Evolutionary conservation across 164 flowering plant species (phyloP).

Genomic region (Litsea cubeba): DNA sequence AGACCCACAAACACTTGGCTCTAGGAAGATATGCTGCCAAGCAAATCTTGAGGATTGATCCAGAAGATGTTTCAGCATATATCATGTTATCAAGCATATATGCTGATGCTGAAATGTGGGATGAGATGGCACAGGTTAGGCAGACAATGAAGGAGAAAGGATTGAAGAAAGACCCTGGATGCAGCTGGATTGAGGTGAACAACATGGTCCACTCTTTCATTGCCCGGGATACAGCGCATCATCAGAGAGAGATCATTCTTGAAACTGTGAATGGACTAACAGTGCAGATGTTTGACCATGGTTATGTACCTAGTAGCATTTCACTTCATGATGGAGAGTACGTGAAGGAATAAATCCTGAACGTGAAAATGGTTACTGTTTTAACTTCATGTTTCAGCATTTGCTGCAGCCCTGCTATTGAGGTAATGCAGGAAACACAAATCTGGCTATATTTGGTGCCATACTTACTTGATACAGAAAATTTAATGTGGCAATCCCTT

Average conservation of each 20-base stretch:
- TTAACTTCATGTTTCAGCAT: too few species aligned
- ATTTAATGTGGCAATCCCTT: too few species aligned
- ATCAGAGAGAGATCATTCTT: constrained; percentile 11
- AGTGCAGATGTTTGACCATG: constrained; percentile 27
- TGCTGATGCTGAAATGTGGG: constrained; percentile 41
- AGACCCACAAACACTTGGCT: constrained; percentile 23
- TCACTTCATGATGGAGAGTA: constrained; percentile 5
- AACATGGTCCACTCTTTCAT: constrained; percentile 23
- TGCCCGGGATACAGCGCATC: constrained; percentile 14
- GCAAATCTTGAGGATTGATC: constrained; percentile 30
- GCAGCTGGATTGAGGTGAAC: constrained; percentile 43
- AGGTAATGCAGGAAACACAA: too few species aligned
- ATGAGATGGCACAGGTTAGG: constrained; percentile 29
- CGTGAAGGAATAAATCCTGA: background rate
- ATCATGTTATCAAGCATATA: constrained; percentile 38
- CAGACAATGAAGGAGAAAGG: constrained; percentile 29
- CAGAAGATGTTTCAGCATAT: constrained; percentile 38
- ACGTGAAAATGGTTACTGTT: background rate
- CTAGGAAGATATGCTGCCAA: constrained; percentile 37
- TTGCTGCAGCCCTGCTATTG: too few species aligned
- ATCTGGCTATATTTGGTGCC: too few species aligned
- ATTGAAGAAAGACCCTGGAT: constrained; percentile 41
- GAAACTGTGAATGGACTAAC: constrained; percentile 23
- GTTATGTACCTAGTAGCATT: constrained; percentile 19
- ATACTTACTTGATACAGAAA: too few species aligned